These are phyloP conservation scores for Fagopyrum esculentum DNA, from an alignment of 148 eudicot genomes.

Conservation along the genomic window DNA sequence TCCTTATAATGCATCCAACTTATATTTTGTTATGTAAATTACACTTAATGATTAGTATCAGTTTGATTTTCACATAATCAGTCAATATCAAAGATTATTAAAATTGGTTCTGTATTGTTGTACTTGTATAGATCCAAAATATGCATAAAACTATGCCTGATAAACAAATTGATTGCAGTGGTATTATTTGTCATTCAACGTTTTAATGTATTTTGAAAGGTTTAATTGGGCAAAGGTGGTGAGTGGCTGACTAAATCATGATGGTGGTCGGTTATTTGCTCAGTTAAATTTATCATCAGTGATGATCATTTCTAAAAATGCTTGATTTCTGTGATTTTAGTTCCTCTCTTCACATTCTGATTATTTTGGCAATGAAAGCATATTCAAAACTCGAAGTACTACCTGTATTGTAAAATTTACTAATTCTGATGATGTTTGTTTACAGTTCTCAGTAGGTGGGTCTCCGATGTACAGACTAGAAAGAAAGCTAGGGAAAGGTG, in stretches of 20 bases:
- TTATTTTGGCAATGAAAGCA: background rate
- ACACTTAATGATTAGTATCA: background rate
- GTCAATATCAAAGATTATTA: background rate
- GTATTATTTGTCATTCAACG: background rate
- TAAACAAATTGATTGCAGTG: background rate
- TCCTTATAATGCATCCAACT: too few relatives aligned
- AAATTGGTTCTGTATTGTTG: background rate
- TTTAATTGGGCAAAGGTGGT: background rate
- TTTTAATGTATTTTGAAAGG: background rate
- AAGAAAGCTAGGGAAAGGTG: constrained; percentile 82
- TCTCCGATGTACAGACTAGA: constrained; percentile 67
- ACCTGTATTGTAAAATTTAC: background rate
- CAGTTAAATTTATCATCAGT: background rate
- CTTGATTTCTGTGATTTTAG: background rate
- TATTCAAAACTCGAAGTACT: background rate
- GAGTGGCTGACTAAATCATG: background rate
- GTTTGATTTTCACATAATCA: background rate
- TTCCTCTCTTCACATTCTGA: background rate
- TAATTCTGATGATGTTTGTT: constrained; percentile 1
- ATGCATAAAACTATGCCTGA: background rate
- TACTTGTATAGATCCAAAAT: background rate
- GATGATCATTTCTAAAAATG: background rate
- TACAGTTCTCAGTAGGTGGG: constrained; percentile 73
- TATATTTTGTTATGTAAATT: background rate
- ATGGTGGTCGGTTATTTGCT: background rate